Evolutionary conservation across 495 filamentous ascomycete genomes (phyloP), one percentile per base, ranked within the genome.

Genomic region (Haplographium delicatum): DNA sequence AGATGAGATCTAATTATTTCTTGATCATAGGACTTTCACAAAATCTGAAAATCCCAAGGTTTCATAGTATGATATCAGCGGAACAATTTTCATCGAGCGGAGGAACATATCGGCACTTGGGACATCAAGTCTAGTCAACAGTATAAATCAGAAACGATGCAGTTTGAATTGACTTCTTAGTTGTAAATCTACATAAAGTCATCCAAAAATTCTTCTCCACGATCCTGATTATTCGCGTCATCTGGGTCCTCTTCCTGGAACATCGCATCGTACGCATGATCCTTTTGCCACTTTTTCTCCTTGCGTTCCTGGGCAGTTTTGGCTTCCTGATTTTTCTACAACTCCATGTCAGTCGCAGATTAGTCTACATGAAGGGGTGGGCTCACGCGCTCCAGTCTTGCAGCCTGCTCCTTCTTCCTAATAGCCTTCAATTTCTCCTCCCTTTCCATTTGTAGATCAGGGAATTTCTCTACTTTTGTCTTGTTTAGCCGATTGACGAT

Each of bases 401-500:
- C 66, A 20, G 80, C 83, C 50, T 85, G 80, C 31, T 95, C 87
- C 51, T 73, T 72, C 60, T 80, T 80, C 27, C 86, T 73, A 51
- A 88, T 71, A 65, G 81, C 76, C 56, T 81, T 82, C 59, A 84
- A 62, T 41, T 79, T 74, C 19, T 85, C 81, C 51, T 93, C 90
- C 62, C 85, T 89, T 68, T 95, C 88, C 51, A 80, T 73, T 13
- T 70, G 68, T 13, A 98, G 77, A 59, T 95, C 88, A 1, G 91
- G 86, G 62, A 83, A 85, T 62, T 85, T 85, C 66, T 96, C 88
- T 10, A 83, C 78, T 54, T 85, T 88, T 24, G 94, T 98, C 75
- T 98, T 98, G 69, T 95, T 94, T 37, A 98, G 81, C 19, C 93
- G 83, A 73, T 98, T 98, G 73, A 98, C 80, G 60, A 93, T 91